phyloP scores from a whole-genome alignment of 257 asterid genomes.

The Fraxinus quadrangulata region DNA sequence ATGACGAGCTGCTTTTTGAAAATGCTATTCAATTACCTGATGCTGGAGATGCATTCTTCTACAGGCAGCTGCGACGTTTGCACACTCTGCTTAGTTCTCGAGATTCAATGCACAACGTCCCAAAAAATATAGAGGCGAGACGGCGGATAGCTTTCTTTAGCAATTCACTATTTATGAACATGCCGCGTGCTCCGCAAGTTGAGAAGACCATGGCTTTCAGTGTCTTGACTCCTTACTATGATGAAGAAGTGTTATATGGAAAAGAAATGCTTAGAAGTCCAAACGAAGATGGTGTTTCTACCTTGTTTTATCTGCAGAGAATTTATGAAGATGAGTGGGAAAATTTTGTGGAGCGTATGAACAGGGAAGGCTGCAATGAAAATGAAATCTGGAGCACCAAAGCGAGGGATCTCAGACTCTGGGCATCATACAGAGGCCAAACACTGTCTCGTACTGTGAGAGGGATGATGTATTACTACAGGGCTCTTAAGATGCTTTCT shows the following conservation, averaged over 20 bases:
- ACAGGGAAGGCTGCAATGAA: conserved; percentile 73
- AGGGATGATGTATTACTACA: conserved; percentile 95
- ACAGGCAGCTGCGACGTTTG: conserved; percentile 74
- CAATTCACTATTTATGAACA: conserved; percentile 93
- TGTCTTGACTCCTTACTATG: conserved; percentile 94
- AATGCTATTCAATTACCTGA: conserved; percentile 66
- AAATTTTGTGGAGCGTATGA: conserved; percentile 87
- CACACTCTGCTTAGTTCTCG: conserved; percentile 73
- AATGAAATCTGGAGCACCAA: conserved; percentile 65
- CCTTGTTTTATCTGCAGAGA: conserved; percentile 79
- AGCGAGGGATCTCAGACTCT: conserved; percentile 73
- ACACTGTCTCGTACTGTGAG: conserved; percentile 90
- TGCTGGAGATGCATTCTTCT: conserved; percentile 58
- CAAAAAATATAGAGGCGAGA: conserved; percentile 75
- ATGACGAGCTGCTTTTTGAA: conserved; percentile 58
- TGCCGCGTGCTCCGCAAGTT: conserved; percentile 88
- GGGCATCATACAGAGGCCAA: conserved; percentile 99
- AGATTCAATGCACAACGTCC: conserved; percentile 80
- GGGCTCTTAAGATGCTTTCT: conserved; percentile 93
- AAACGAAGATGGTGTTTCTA: conserved; percentile 87
- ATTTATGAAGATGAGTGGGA: conserved; percentile 88
- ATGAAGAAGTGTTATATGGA: conserved; percentile 84
- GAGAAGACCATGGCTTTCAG: conserved; percentile 98
- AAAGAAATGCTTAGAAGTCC: conserved; percentile 77
- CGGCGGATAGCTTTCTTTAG: conserved; percentile 83